Evolutionary conservation across 768 basidiomycete species (phyloP).

Genomic region (Kwoniella bestiolae): DNA sequence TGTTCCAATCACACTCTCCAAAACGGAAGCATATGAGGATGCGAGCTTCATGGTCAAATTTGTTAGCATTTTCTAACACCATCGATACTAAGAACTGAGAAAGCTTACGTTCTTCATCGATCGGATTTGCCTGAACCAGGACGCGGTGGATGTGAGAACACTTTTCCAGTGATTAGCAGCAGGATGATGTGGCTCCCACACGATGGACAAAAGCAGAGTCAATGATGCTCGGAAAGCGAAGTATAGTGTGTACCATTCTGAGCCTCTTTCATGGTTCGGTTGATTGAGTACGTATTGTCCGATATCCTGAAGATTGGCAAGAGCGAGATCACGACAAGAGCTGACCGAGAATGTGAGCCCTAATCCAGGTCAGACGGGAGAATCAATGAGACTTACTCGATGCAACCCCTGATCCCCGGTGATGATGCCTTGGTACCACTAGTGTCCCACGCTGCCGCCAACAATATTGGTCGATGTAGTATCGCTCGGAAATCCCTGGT

Average conservation of each 20-base stretch:
- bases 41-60: slow-evolving; percentile 17
- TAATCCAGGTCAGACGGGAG: too few relatives aligned
- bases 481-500: slow-evolving; percentile 27
- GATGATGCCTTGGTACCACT: slow-evolving; percentile 8
- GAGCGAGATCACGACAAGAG: slow-evolving; percentile 18
- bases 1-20: slow-evolving; percentile 17
- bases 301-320: slow-evolving; percentile 25
- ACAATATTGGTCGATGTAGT: slow-evolving; percentile 30
- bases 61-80: not conserved
- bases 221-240: slow-evolving; percentile 31
- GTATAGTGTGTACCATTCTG: slow-evolving; percentile 34
- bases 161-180: slow-evolving; percentile 16
- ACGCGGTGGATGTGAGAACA: slow-evolving; percentile 7
- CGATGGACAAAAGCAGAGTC: slow-evolving; percentile 29
- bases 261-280: slow-evolving; percentile 5
- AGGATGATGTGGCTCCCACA: slow-evolving; percentile 30
- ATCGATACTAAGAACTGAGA: not conserved
- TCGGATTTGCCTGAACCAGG: slow-evolving; percentile 27
- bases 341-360: slow-evolving; percentile 8
- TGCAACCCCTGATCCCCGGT: slow-evolving; percentile 9
- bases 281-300: slow-evolving; percentile 2
- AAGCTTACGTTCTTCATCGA: slow-evolving; percentile 21
- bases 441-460: slow-evolving; percentile 33
- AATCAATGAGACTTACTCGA: slow-evolving; percentile 16
- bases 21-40: slow-evolving; percentile 13